Evolutionary conservation across 1,139 yeast genomes (phyloP), one percentile per base, ranked within the genome.

Genomic region (Hyphopichia burtonii): DNA sequence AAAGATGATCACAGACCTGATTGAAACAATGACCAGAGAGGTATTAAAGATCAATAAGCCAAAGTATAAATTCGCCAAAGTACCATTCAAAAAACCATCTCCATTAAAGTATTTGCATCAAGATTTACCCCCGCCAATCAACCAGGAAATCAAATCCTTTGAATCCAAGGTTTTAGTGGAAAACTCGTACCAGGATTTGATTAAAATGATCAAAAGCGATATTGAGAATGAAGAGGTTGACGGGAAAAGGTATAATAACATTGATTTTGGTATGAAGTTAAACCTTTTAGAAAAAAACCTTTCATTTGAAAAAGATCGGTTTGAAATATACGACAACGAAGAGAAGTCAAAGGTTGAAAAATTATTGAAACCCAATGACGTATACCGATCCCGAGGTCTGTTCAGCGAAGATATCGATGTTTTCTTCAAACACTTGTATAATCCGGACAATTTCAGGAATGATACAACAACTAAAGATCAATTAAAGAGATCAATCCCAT

Each of bases 261-360:
- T 36, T 36, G 38, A 36, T 20, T 36, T 36, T 25, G 38, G 38
- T 4, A 36, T 36, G 38, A 27, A 27, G 14, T 28, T 31, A 27
- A 45, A 50, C 18, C 50, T 65, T 7, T 38, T 63, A 3, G 54
- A 57, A n/a, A 65, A 65, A 43, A 61, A 59, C 35, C 14, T 63
- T 3, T 53, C 40, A 1, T 39, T 43, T 12, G 69, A 65, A 42
- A 40, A 42, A 16, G 43, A 46, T 22, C 34, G 58, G 25, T 63
- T 63, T 37, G 48, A 46, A 14, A 33, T 56, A n/a, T 46, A 38
- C 6, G 41, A 34, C 18, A 53, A 48, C 5, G 46, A 44, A 14
- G 46, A 43, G 12, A 15, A 18, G 4, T 7, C 12, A 17, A 33
- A 33, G n/a, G n/a, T 33, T 4, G 9, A 17, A 4, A 16, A 17